Evolutionary conservation across 257 asterid species (phyloP), one percentile per base, ranked within the genome.

Genomic region (Thymus quinquecostatus): DNA sequence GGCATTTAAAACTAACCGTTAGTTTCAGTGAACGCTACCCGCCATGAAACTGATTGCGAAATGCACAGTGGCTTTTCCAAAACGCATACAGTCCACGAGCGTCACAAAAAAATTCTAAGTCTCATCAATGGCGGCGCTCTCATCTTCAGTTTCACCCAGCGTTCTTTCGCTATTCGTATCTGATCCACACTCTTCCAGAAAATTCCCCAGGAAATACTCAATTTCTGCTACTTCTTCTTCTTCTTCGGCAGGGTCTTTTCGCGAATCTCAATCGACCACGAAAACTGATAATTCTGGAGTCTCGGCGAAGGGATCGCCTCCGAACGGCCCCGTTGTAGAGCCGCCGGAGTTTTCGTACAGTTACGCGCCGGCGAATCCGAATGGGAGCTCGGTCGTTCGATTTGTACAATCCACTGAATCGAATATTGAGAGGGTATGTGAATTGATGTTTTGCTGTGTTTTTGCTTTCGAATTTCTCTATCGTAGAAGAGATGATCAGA

Each of bases 341-440:
- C 12, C 92, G 6, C 60, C 83, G 1, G 86, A 79, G 2, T 36
- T 73, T 69, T 80, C 75, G 1, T 66, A 77, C 67, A 76, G 74
- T 50, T 81, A 77, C 66, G 84, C 85, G 4, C 40, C 76, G 72
- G 77, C 74, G 8, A 84, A 77, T 71, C 84, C 87, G 1, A 86
- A 80, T 38, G 91, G 86, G 21, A 83, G 61, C 84, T 79, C 88
- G 2, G 71, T 88, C 61, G 83, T 85, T 48, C 79, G 68, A 14
- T 82, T 92, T 61, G 63, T 86, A 27, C 86, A 84, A 77, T 73
- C 77, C 40, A 79, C 92, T 5, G 98, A 92, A 78, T 83, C 94
- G 21, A 66, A 84, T 64, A 88, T 89, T 32, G 98, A 92, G 76
- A 92, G 78, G 86, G 97, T 84, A 75, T 55, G 70, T 48, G 2